Evolutionary conservation across 495 filamentous ascomycete species (phyloP).

Genomic region (Penicillium waksmanii): DNA sequence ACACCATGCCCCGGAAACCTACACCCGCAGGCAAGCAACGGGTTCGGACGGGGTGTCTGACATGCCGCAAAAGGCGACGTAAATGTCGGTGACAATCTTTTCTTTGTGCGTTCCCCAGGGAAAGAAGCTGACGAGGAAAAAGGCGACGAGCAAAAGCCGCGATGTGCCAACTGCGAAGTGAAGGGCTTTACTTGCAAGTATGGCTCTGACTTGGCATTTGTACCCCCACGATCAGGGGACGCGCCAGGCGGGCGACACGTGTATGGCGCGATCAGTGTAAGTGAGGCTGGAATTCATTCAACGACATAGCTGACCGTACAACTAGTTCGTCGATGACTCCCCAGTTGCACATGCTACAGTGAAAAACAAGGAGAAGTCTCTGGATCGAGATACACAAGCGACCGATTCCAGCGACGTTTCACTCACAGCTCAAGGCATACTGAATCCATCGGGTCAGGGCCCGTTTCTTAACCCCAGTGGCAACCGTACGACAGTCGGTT

Average conservation of each 20-base stretch:
- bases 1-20: constrained; percentile 32
- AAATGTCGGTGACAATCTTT: constrained; percentile 26
- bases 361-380: constrained; percentile 6
- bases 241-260: constrained; percentile 14
- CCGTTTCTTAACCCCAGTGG: constrained; percentile 1
- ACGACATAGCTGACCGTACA: neutral
- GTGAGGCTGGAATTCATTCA: neutral
- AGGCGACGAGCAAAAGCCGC: constrained; percentile 36
- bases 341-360: constrained; percentile 13
- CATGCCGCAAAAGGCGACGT: constrained; percentile 31
- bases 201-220: constrained; percentile 28
- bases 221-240: constrained; percentile 20
- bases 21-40: constrained; percentile 32
- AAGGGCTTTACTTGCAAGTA: constrained; percentile 35
- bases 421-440: neutral
- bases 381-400: neutral
- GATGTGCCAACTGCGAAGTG: constrained; percentile 33
- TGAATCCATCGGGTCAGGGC: neutral
- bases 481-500: constrained; percentile 12
- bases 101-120: neutral
- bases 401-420: neutral
- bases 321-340: constrained; percentile 33
- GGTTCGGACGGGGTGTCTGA: constrained; percentile 33
- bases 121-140: constrained; percentile 1
- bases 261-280: constrained; percentile 28